phyloP scores from a whole-genome alignment of 345 rosid species.

The Syzygium oleosum region DNA sequence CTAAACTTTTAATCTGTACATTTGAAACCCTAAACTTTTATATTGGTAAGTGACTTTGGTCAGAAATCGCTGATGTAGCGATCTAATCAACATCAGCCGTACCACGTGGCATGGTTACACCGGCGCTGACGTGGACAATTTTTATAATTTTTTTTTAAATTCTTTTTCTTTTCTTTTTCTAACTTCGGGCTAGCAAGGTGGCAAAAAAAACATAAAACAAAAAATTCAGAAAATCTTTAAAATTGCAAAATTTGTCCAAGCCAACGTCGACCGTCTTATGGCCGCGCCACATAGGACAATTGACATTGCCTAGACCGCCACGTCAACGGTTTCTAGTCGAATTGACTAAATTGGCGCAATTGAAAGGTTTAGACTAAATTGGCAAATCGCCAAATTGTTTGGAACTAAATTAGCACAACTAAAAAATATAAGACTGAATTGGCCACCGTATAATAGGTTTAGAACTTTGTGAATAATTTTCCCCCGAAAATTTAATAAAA shows the following conservation, averaged over 20 bases:
- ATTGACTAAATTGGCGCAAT: too few relatives aligned
- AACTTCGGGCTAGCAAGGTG: too few relatives aligned
- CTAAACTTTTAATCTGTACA: rapidly evolving
- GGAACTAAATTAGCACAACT: too few relatives aligned
- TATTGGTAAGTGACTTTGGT: background rate
- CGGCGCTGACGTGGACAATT: rapidly evolving
- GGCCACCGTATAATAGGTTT: rapidly evolving
- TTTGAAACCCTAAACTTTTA: background rate
- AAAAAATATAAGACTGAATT: rapidly evolving
- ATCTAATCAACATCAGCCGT: rapidly evolving
- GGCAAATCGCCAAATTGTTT: too few relatives aligned
- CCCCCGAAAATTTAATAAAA: background rate
- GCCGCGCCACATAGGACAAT: rapidly evolving
- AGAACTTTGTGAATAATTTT: background rate
- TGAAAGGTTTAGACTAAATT: too few relatives aligned
- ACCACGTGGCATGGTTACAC: rapidly evolving
- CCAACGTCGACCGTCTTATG: rapidly evolving
- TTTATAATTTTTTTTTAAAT: too few relatives aligned
- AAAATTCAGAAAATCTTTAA: too few relatives aligned
- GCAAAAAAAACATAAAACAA: too few relatives aligned
- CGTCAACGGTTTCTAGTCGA: rapidly evolving
- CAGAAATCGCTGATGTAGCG: rapidly evolving
- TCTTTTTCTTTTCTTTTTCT: too few relatives aligned
- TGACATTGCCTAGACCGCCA: rapidly evolving
- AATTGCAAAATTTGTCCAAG: too few relatives aligned